Evolutionary conservation across 1,284 basidiomycete species (phyloP).

Genomic region (Microbotryum saponariae): DNA sequence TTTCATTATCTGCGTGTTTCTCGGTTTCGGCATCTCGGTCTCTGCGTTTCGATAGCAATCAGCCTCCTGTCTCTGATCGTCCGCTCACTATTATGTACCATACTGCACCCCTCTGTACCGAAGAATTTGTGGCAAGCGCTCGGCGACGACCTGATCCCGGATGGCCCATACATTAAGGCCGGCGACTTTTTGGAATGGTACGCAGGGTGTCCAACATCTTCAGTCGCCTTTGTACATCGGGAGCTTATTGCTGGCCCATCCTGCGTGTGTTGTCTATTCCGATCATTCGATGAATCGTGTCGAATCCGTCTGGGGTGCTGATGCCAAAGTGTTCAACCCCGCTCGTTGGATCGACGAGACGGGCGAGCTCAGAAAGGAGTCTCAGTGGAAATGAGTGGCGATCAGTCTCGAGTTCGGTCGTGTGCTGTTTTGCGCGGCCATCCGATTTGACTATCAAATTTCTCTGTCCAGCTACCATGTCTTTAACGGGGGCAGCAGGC

Average conservation of each 20-base stretch:
- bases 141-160: constrained; percentile 27
- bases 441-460: no score
- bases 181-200: constrained; percentile 21
- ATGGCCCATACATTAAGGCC: constrained; percentile 24
- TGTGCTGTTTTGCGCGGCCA: no score
- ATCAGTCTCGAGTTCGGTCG: constrained; percentile 2
- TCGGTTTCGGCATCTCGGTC: no score
- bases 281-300: constrained; percentile 28
- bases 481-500: no score
- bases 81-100: no score
- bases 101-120: constrained; percentile 5
- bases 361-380: constrained; percentile 19
- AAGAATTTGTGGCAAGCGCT: constrained; percentile 22
- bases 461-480: no score
- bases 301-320: constrained; percentile 25
- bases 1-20: no score
- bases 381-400: constrained; percentile 18
- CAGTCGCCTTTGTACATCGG: neutral
- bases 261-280: constrained; percentile 7
- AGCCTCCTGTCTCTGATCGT: no score
- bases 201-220: neutral
- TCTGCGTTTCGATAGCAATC: no score
- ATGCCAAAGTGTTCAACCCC: constrained; percentile 31
- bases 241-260: neutral
- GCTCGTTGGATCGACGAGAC: constrained; percentile 30